These are phyloP conservation scores for Dicorynia guianensis DNA, from an alignment of 306 rosid genomes.

Conservation along the genomic window DNA sequence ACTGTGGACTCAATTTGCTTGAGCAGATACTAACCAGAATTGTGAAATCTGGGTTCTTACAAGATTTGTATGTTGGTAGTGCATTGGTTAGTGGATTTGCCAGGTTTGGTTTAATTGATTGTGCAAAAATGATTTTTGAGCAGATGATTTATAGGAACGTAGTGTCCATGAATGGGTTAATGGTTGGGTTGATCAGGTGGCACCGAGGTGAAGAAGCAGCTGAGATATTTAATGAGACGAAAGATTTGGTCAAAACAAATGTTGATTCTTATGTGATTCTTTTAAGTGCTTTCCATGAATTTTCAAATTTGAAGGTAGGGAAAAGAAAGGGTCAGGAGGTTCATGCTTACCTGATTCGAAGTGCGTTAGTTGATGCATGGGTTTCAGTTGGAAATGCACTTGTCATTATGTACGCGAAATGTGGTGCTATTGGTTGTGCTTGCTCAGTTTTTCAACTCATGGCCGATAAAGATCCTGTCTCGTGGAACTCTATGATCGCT, in stretches of 20 bases:
- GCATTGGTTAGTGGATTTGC: constrained; percentile 89
- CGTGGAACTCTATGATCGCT: constrained; percentile 88
- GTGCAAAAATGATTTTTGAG: constrained; percentile 67
- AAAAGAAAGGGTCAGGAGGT: constrained; percentile 76
- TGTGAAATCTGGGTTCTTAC: constrained; percentile 64
- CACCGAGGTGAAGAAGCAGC: constrained; percentile 85
- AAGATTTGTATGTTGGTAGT: constrained; percentile 84
- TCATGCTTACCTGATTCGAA: constrained; percentile 67
- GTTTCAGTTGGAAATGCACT: constrained; percentile 77
- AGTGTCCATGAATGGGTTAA: constrained; percentile 85
- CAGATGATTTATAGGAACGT: constrained; percentile 74
- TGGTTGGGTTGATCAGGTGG: constrained; percentile 86
- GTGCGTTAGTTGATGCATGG: constrained; percentile 48
- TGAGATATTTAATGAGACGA: constrained; percentile 67
- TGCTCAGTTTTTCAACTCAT: constrained; percentile 63
- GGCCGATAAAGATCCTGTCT: constrained; percentile 66
- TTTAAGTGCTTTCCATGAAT: constrained; percentile 72
- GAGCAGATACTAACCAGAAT: constrained; percentile 70
- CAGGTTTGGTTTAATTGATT: constrained; percentile 58
- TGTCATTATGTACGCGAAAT: constrained; percentile 82
- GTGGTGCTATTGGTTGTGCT: constrained; percentile 68
- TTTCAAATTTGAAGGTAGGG: constrained; percentile 63
- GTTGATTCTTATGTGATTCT: constrained; percentile 75
- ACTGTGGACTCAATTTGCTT: constrained; percentile 61
- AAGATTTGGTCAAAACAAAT: constrained; percentile 62